Conservation (phyloP, 2,329 filamentous ascomycete species). For the Ophiostoma tasmaniense region DNA sequence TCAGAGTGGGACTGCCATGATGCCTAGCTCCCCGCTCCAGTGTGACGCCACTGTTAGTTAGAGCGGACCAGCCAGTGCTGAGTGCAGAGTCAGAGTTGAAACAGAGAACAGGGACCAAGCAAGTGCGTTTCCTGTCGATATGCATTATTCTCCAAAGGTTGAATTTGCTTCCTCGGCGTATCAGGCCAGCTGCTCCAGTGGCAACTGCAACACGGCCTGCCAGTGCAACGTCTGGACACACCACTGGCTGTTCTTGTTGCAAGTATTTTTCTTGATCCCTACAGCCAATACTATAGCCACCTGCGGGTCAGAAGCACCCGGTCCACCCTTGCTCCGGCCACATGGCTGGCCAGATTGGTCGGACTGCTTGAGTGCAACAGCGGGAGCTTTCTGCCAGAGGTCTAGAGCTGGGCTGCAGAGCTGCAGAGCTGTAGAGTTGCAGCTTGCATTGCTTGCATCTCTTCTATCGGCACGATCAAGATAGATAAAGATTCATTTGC, state of each 20-base stretch:
- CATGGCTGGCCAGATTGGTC: slow-evolving; percentile 1
- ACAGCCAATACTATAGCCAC: background rate
- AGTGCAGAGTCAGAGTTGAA: too few species aligned
- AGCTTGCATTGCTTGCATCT: too few species aligned
- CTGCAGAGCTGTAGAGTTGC: too few species aligned
- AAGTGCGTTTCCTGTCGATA: too few species aligned
- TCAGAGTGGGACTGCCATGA: background rate
- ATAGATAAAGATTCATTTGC: too few species aligned
- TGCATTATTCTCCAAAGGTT: too few species aligned
- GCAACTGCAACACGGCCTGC: background rate
- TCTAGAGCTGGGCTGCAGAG: background rate
- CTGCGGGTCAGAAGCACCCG: background rate
- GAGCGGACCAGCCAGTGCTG: background rate
- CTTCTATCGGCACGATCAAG: background rate
- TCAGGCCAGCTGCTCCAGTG: background rate
- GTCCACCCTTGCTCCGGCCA: slow-evolving; percentile 1
- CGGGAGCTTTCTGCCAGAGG: background rate
- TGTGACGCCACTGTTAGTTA: slow-evolving; percentile 6
- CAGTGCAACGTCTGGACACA: background rate
- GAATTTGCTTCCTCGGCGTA: too few species aligned
- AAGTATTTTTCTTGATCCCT: background rate
- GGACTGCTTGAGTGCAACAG: background rate
- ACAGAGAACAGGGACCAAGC: background rate
- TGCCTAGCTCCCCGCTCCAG: slow-evolving; percentile 7
- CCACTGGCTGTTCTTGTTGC: background rate